These are phyloP conservation scores for Nakataea oryzae DNA, from an alignment of 2,329 filamentous ascomycete genomes.

Conservation along the genomic window DNA sequence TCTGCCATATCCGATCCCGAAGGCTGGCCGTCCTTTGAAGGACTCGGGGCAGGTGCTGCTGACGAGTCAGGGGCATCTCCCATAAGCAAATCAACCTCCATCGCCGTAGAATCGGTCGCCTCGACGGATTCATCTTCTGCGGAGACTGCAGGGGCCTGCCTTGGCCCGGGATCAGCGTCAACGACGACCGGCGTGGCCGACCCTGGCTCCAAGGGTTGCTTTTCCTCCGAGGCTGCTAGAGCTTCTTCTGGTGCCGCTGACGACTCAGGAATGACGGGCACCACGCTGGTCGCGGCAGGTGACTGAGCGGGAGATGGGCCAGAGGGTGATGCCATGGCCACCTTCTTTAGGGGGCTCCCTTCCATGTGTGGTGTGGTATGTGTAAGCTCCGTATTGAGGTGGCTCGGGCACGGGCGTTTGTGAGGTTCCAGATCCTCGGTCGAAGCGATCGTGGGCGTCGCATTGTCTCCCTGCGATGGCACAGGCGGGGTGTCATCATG, in stretches of 20 bases:
- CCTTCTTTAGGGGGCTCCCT: conserved; percentile 3
- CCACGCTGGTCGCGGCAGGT: background rate
- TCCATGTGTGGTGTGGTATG: background rate
- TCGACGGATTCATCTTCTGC: background rate
- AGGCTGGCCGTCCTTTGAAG: background rate
- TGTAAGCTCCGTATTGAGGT: background rate
- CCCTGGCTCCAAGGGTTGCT: background rate
- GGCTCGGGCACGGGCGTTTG: background rate
- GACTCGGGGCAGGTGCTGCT: background rate
- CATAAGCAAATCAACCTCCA: background rate
- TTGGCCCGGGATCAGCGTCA: background rate
- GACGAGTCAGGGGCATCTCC: background rate
- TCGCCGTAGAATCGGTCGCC: background rate
- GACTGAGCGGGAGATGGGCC: background rate
- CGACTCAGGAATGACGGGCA: background rate
- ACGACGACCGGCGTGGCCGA: background rate
- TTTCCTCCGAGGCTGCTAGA: background rate
- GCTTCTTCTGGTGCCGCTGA: background rate
- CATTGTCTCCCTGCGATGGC: background rate
- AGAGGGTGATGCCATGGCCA: background rate
- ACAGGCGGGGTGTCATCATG: background rate
- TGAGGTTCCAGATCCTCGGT: background rate
- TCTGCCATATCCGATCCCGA: background rate
- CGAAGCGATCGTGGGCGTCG: background rate
- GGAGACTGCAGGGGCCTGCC: background rate